Base-by-base conservation (phyloP, 768 basidiomycete genomes). In the Trametes cinnabarina region DNA sequence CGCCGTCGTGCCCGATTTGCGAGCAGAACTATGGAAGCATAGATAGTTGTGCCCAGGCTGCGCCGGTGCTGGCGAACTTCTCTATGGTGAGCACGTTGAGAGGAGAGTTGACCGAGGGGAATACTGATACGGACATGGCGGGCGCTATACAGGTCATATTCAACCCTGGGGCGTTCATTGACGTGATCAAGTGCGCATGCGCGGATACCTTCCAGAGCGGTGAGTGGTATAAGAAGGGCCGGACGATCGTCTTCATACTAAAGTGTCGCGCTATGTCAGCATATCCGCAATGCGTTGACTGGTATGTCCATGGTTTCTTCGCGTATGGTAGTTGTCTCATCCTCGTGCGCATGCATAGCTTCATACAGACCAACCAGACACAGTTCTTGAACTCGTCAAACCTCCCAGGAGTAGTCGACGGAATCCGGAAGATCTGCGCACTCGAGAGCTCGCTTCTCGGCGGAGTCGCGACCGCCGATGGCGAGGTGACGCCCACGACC, bases 201-300 rank as follows among this genome's bases (percentile, higher is more conserved):
- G 73, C 77, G 3, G 75, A 78, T 44, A 75, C 78, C 3, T 80
- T 79, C 68, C 70, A 77, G 57, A 68, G 66, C 47, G 60, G 66
- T 67, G 20, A 58, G 64, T 49, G 4, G 32, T 15, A 9, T 34
- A 2, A 12, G 43, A 19, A 22, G 3, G 34, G 32, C 47, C 14
- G 39, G 15, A 10, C 14, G 20, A 3, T 5, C 20, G 4, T 20
- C 5, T 14, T 15, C 7, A 39, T 14, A 34, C 34, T 34, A 34
- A 14, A 14, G 37, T 5, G 37, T 14, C n/a, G 37, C 37, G n/a
- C n/a, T n/a, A n/a, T n/a, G n/a, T 59, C 70, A 47, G 70, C 68
- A 10, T 78, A 80, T 70, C 85, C 85, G 35, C 84, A 87, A 74
- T 88, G 85, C 58, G 83, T 83, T 37, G 85, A 87, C 65, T 87